These are phyloP conservation scores for Caloboletus inedulis DNA, from an alignment of 1,284 basidiomycete genomes.

Conservation along the genomic window DNA sequence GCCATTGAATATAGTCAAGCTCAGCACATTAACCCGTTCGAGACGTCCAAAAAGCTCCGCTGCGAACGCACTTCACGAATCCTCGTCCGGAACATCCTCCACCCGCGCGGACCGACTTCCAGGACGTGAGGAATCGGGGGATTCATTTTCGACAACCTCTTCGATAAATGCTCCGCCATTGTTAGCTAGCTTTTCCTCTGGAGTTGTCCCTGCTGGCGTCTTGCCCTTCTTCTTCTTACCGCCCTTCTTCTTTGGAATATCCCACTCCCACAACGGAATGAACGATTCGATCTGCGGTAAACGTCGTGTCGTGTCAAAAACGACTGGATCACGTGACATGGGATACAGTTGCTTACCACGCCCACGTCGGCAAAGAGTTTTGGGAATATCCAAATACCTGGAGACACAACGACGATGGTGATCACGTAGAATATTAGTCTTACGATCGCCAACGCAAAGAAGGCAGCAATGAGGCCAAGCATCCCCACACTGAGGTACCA, in stretches of 20 bases:
- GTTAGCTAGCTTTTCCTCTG: slow-evolving; percentile 32
- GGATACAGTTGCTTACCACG: slow-evolving; percentile 67
- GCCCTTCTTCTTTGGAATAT: slow-evolving; percentile 87
- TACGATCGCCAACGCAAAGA: slow-evolving; percentile 90
- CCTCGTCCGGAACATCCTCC: slow-evolving; percentile 59
- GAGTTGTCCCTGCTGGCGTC: slow-evolving; percentile 23
- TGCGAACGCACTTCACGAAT: slow-evolving; percentile 26
- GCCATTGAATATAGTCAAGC: background rate
- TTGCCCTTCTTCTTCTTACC: slow-evolving; percentile 63
- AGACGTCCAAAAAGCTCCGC: background rate
- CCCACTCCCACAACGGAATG: slow-evolving; percentile 97
- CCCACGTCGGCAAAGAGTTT: slow-evolving; percentile 98
- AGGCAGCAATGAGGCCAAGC: slow-evolving; percentile 85
- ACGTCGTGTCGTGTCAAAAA: slow-evolving; percentile 5
- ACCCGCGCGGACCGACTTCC: slow-evolving; percentile 55
- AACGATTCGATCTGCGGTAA: slow-evolving; percentile 90
- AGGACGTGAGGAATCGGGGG: slow-evolving; percentile 54
- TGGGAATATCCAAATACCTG: slow-evolving; percentile 99
- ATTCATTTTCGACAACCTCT: slow-evolving; percentile 46
- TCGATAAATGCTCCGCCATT: slow-evolving; percentile 50
- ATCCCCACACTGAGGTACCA: slow-evolving; percentile 93
- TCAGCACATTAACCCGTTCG: background rate
- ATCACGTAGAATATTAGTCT: slow-evolving; percentile 93
- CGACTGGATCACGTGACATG: slow-evolving; percentile 5
- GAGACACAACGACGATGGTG: slow-evolving; percentile 81